A percentile compares a stretch with the other conserved stretches of the same genome.
phyloP scores from a whole-genome alignment of 768 basidiomycete genomes.

The Amanita muscaria region DNA sequence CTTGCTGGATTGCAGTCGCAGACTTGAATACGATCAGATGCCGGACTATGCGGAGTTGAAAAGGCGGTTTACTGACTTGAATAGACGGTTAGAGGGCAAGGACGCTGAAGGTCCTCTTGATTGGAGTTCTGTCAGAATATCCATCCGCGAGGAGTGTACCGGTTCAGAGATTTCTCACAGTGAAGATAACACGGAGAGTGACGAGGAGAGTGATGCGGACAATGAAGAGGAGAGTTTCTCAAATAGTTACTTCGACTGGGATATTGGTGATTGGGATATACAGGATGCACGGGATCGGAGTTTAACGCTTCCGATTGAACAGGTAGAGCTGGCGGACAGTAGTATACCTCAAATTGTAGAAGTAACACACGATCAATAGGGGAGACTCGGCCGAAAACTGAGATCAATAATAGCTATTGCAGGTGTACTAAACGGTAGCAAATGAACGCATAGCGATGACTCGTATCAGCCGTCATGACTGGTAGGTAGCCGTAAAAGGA shows the following conservation, averaged over 20 bases:
- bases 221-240: conserved; percentile 7
- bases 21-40: conserved; percentile 2
- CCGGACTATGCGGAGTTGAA: conserved; percentile 5
- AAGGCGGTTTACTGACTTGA: conserved; percentile 4
- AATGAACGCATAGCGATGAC: no score
- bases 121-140: conserved; percentile 8
- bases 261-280: conserved; percentile 12
- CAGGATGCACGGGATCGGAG: conserved; percentile 10
- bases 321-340: conserved; percentile 8
- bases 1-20: conserved; percentile 4
- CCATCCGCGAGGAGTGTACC: conserved; percentile 6
- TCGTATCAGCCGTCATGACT: no score
- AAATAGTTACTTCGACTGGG: conserved; percentile 12
- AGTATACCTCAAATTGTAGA: conserved; percentile 5
- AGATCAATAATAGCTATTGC: no score
- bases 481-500: no score
- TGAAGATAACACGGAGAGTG: conserved; percentile 5
- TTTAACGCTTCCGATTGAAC: conserved; percentile 9
- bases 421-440: no score
- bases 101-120: conserved; percentile 10
- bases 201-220: neutral
- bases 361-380: no score
- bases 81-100: conserved; percentile 2
- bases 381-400: no score
- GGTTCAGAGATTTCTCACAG: conserved; percentile 8